Conservation (phyloP, 2,329 filamentous ascomycete genomes). For the Endothia cerciana region DNA sequence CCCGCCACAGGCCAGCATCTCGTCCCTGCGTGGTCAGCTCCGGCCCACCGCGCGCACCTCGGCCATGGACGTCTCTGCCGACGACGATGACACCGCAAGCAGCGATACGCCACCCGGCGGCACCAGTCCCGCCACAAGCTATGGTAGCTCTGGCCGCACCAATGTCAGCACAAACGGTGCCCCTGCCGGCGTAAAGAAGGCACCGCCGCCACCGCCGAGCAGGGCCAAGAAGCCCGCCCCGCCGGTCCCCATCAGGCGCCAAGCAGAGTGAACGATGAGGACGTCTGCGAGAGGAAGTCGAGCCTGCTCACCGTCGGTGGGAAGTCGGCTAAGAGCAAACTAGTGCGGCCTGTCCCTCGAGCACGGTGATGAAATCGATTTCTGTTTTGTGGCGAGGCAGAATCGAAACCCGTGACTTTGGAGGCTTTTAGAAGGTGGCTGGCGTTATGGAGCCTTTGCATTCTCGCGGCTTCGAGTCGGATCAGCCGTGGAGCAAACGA, state of each 20-base stretch:
- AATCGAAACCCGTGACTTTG: background rate
- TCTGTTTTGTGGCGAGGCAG: background rate
- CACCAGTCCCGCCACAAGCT: slow-evolving; percentile 60
- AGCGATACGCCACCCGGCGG: slow-evolving; percentile 58
- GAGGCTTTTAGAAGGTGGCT: background rate
- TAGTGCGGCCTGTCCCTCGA: too few species aligned
- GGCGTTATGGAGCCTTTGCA: background rate
- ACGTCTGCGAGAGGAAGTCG: background rate
- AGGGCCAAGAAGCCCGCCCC: slow-evolving; percentile 59
- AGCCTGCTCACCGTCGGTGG: background rate
- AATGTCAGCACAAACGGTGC: slow-evolving; percentile 40
- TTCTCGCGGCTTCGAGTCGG: background rate
- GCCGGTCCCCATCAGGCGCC: slow-evolving; percentile 49
- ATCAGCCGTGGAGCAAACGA: background rate
- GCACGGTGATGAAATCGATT: background rate
- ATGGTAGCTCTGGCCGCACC: slow-evolving; percentile 56
- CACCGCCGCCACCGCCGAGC: slow-evolving; percentile 51
- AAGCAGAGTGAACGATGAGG: slow-evolving; percentile 25
- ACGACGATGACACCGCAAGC: slow-evolving; percentile 54
- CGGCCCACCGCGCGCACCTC: slow-evolving; percentile 50
- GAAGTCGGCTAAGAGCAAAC: background rate
- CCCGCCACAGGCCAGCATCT: slow-evolving; percentile 36
- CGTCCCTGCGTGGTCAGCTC: slow-evolving; percentile 46
- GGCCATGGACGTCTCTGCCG: slow-evolving; percentile 50
- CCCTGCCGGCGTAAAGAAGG: slow-evolving; percentile 37